These are phyloP conservation scores for Micractinium sp. DNA, from an alignment of 139 green algal species.

Conservation along the genomic window DNA sequence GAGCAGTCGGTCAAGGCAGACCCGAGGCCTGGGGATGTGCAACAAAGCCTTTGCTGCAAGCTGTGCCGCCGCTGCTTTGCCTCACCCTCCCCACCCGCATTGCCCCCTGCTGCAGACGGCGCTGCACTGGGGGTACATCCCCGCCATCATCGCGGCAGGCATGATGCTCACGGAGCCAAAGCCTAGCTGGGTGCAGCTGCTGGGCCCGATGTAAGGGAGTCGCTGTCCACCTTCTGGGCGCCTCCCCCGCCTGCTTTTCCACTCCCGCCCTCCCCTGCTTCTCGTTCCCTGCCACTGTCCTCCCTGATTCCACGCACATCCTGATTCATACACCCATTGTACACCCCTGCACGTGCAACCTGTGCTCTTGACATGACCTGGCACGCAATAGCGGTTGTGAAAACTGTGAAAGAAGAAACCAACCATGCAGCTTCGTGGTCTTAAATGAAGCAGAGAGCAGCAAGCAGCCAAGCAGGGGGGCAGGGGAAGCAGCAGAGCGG, in stretches of 20 bases:
- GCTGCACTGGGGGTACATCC: slow-evolving; percentile 62
- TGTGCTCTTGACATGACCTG: background rate
- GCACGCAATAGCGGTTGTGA: background rate
- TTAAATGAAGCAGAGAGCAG: background rate
- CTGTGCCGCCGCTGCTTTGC: too few relatives aligned
- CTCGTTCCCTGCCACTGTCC: background rate
- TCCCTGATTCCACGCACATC: background rate
- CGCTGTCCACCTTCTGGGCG: too few relatives aligned
- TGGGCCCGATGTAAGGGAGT: slow-evolving; percentile 57
- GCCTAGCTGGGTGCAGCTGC: slow-evolving; percentile 62
- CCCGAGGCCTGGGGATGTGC: too few relatives aligned
- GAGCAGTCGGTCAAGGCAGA: too few relatives aligned
- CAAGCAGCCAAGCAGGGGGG: background rate
- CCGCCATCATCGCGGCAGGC: slow-evolving; percentile 66
- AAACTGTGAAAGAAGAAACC: background rate
- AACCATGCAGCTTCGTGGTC: background rate
- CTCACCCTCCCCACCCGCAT: too few relatives aligned
- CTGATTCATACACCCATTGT: background rate
- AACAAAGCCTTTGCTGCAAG: too few relatives aligned
- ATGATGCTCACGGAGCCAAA: slow-evolving; percentile 68
- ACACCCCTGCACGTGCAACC: background rate
- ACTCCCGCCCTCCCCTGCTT: too few relatives aligned
- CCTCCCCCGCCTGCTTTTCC: background rate
- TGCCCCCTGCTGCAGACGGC: background rate
- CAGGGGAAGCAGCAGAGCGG: too few relatives aligned